Evolutionary conservation across 257 asterid genomes (phyloP).

Genomic region (Nicotiana paniculata): DNA sequence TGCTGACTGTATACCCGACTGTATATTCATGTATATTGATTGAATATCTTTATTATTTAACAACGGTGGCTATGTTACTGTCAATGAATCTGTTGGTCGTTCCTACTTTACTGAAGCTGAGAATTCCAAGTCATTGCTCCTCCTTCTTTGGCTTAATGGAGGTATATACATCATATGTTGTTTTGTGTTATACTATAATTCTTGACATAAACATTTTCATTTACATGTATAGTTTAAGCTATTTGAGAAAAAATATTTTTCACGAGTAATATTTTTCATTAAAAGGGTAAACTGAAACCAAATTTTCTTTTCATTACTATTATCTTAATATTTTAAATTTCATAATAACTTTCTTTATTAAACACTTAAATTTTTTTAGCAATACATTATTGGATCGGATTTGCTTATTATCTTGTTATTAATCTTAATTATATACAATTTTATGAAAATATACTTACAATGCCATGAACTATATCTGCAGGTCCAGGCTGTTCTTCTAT

Average conservation of each 20-base stretch:
- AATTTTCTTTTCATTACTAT: too few species aligned
- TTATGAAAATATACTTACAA: too few species aligned
- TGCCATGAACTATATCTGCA: background rate
- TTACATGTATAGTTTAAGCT: background rate
- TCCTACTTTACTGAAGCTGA: constrained; percentile 43
- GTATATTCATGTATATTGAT: too few species aligned
- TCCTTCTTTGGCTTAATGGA: constrained; percentile 54
- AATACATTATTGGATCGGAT: too few species aligned
- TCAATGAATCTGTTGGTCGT: constrained; percentile 32
- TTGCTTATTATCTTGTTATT: too few species aligned
- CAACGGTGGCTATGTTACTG: constrained; percentile 48
- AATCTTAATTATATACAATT: too few species aligned
- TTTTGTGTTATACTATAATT: background rate
- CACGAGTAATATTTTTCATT: too few species aligned
- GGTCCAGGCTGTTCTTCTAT: constrained; percentile 54
- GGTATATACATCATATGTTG: constrained; percentile 17
- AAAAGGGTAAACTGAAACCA: too few species aligned
- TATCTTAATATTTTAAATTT: background rate
- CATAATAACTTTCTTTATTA: background rate
- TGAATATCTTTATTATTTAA: too few species aligned
- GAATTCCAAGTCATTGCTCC: constrained; percentile 28
- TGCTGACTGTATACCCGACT: too few species aligned
- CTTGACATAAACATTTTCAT: background rate
- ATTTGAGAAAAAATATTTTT: too few species aligned
- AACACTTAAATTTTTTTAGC: background rate